Evolutionary conservation across 1,284 basidiomycete genomes (phyloP), one percentile per base, ranked within the genome.

Genomic region (Tausonia pullulans): DNA sequence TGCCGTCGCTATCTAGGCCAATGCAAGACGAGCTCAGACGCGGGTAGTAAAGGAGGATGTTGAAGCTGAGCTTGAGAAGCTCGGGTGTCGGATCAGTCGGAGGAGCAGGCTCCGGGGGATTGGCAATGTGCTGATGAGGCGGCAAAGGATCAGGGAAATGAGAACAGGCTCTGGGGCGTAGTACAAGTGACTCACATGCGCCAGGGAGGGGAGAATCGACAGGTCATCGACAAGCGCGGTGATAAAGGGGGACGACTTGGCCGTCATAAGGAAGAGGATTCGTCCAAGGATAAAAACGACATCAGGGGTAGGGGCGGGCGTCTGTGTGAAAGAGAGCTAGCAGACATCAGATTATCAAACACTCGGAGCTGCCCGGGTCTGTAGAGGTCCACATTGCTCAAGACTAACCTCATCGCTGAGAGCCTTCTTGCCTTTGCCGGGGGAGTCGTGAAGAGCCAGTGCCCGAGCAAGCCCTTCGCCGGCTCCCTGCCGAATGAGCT

Each of bases 21-120:
- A 64, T 52, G 5, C 61, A 46, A n/a, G 39, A 2, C 8, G 54
- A n/a, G 43, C 56, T 50, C 41, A 60, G 52, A 5, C 53, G 61
- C 1, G 75, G 74, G 56, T 74, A 76, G 61, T 69, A 69, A 2
- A 71, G 69, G 8, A 77, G 51, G 8, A 76, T 62, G 60, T 75
- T 75, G 58, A 73, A 72, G 0, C 70, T 67, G 51, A 75, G 60
- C 69, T 77, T 77, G 57, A 76, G 69, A 39, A 76, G 65, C 67
- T 77, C 76, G 27, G 68, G 58, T 4, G 57, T 50, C 7, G 64
- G 60, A 27, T 65, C 64, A 14, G 57, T n/a, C n/a, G 53, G 53
- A 13, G 62, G 44, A 13, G 49, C 45, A 6, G 62, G 50, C 6
- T 45, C 13, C 1, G 56, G 62, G 4, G 62, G 62, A 44, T 58